A percentile compares a stretch with the other conserved stretches of the same genome.
These are phyloP conservation scores for Nymphaea thermarum DNA, from an alignment of 164 flowering plant species.

Conservation along the genomic window DNA sequence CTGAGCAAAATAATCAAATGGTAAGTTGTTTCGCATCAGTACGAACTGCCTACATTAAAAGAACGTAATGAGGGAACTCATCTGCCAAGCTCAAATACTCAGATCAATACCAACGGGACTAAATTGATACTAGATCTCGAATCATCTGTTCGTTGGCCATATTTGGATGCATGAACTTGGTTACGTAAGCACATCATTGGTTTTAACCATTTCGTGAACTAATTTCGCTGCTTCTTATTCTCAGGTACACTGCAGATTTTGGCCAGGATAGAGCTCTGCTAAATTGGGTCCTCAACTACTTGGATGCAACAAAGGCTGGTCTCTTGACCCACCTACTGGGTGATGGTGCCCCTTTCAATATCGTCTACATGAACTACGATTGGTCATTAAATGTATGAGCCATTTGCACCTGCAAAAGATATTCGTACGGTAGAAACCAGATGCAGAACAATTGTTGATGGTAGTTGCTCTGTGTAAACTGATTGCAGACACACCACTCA, in stretches of 20 bases:
- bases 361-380: constrained; percentile 55
- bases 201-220: too few relatives aligned
- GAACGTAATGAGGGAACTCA: too few relatives aligned
- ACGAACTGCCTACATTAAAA: too few relatives aligned
- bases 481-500: neutral
- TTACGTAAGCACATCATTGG: too few relatives aligned
- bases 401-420: too few relatives aligned
- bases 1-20: constrained; percentile 69
- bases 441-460: neutral
- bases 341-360: constrained; percentile 54
- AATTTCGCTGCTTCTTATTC: neutral
- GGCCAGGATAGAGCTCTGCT: constrained; percentile 59
- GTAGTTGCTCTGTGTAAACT: neutral
- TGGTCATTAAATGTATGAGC: constrained; percentile 57
- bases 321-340: constrained; percentile 68
- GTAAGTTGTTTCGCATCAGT: constrained; percentile 21
- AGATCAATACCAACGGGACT: neutral
- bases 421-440: neutral
- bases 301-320: constrained; percentile 81
- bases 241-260: constrained; percentile 74
- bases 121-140: neutral
- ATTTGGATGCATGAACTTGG: too few relatives aligned
- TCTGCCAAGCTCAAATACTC: too few relatives aligned
- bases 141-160: neutral
- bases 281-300: constrained; percentile 58